phyloP scores from a whole-genome alignment of 2,329 filamentous ascomycete species.

The Epicoccum sorghinum region DNA sequence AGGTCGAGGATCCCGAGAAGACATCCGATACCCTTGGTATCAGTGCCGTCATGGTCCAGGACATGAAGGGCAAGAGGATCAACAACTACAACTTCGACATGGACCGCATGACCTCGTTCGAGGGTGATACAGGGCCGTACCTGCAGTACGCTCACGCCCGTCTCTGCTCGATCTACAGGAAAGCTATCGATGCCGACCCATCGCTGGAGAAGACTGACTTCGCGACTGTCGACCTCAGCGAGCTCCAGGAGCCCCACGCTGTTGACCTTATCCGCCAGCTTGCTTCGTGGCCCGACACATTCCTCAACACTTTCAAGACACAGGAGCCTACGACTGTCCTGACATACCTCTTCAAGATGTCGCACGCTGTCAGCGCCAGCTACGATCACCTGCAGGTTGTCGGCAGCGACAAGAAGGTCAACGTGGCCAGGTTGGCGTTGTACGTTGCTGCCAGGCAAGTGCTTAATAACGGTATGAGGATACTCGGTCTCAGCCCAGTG shows the following conservation, averaged over 20 bases:
- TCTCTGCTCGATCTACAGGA: conserved; percentile 54
- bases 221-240: conserved; percentile 69
- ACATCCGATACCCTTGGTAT: conserved; percentile 91
- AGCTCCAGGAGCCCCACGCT: conserved; percentile 75
- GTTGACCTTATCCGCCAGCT: conserved; percentile 75
- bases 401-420: conserved; percentile 75
- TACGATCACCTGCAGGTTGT: conserved; percentile 84
- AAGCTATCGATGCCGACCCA: conserved; percentile 55
- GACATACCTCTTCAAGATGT: conserved; percentile 84
- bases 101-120: conserved; percentile 81
- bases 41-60: conserved; percentile 95
- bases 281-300: conserved; percentile 84
- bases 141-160: conserved; percentile 74
- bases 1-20: conserved; percentile 81
- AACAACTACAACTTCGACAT: conserved; percentile 77
- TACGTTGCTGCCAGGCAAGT: conserved; percentile 79
- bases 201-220: conserved; percentile 63
- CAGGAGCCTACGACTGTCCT: conserved; percentile 74
- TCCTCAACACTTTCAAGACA: conserved; percentile 83
- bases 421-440: conserved; percentile 68
- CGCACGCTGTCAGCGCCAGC: conserved; percentile 77
- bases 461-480: conserved; percentile 80
- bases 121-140: conserved; percentile 85
- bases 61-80: conserved; percentile 91
- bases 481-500: conserved; percentile 79